Evolutionary conservation across 1,284 basidiomycete species (phyloP).

Genomic region (Sanguinoderma infundibulare): DNA sequence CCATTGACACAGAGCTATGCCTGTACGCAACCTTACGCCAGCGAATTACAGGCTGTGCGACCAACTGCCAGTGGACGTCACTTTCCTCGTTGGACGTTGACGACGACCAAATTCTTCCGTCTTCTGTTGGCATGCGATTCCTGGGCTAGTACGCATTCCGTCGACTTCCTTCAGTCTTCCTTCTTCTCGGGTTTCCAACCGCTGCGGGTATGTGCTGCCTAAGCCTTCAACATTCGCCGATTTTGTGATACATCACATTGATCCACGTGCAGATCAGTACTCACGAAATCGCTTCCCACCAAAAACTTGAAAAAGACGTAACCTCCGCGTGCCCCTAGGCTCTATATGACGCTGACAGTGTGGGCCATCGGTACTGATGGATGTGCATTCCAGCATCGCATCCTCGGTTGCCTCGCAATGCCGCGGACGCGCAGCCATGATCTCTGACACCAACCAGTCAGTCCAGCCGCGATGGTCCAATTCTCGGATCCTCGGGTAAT

Average conservation of each 20-base stretch:
- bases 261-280: background rate
- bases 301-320: too few relatives aligned
- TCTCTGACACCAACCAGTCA: background rate
- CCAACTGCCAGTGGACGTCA: too few relatives aligned
- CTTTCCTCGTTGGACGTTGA: too few relatives aligned
- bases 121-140: too few relatives aligned
- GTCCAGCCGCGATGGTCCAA: background rate
- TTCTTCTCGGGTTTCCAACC: background rate
- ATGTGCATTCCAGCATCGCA: background rate
- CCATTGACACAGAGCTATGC: too few relatives aligned
- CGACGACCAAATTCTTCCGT: too few relatives aligned
- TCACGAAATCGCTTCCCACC: background rate
- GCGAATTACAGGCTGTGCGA: too few relatives aligned
- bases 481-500: too few relatives aligned
- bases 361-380: background rate
- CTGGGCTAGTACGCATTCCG: too few relatives aligned
- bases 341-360: background rate
- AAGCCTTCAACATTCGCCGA: too few relatives aligned
- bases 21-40: too few relatives aligned
- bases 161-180: background rate
- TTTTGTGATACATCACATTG: background rate
- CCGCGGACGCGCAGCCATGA: background rate
- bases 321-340: background rate
- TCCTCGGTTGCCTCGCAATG: slow-evolving; percentile 5
- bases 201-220: background rate